Percentiles rank a stretch among this genome's conserved stretches.
Conservation (phyloP, 129 eudicot species). For the Flaveria robusta region DNA sequence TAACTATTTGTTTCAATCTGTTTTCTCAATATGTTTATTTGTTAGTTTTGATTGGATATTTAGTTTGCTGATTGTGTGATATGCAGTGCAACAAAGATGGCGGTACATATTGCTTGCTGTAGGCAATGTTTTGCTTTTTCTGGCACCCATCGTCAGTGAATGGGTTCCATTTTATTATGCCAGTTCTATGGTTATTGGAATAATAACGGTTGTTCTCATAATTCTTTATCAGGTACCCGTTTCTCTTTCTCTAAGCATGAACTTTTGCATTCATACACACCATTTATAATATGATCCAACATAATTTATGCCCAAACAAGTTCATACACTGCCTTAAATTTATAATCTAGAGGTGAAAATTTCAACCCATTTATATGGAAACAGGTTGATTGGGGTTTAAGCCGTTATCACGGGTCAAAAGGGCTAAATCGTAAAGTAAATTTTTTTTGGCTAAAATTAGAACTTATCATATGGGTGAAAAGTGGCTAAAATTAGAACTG, state of each 20-base stretch:
- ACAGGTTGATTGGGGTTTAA: background rate
- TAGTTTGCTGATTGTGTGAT: slow-evolving; percentile 15
- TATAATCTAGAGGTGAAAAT: background rate
- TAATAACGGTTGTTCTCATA: slow-evolving; percentile 74
- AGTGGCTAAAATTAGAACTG: background rate
- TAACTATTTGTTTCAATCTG: background rate
- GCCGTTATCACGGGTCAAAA: background rate
- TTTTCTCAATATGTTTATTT: background rate
- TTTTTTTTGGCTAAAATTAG: background rate
- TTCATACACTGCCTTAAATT: background rate
- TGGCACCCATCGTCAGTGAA: slow-evolving; percentile 79
- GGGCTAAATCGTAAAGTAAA: background rate
- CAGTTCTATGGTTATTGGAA: slow-evolving; percentile 91
- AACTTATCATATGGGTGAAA: background rate
- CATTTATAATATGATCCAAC: slow-evolving; percentile 4
- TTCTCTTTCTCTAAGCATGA: background rate
- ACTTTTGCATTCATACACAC: background rate
- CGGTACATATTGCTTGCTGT: slow-evolving; percentile 62
- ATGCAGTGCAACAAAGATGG: slow-evolving; percentile 84
- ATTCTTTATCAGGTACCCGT: slow-evolving; percentile 82
- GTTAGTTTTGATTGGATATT: slow-evolving; percentile 25
- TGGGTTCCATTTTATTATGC: slow-evolving; percentile 96
- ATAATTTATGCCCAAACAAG: background rate
- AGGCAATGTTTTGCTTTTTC: slow-evolving; percentile 57
- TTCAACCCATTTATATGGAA: background rate